These are phyloP conservation scores for Diaporthe vaccinii DNA, from an alignment of 2,329 filamentous ascomycete species.

Conservation along the genomic window DNA sequence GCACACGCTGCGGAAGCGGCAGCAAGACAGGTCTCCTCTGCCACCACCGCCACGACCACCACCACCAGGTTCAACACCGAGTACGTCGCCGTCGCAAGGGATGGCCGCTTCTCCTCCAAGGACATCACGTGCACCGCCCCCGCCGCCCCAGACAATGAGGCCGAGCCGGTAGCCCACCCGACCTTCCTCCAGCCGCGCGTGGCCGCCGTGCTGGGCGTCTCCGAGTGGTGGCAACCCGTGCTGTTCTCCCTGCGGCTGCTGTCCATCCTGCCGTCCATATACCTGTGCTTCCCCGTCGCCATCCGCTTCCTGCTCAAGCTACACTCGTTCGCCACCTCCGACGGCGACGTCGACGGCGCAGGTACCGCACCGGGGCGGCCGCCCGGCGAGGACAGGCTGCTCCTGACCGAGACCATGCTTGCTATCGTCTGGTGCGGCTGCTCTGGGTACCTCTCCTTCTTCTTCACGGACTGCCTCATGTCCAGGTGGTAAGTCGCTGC, in stretches of 20 bases:
- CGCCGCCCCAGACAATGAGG: not conserved
- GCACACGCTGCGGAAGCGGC: conserved; percentile 2
- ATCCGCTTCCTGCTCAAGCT: conserved; percentile 77
- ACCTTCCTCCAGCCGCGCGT: conserved; percentile 80
- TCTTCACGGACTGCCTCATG: conserved; percentile 89
- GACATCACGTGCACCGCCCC: not conserved
- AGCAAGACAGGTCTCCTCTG: conserved; percentile 17
- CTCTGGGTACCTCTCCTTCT: conserved; percentile 83
- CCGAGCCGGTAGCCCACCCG: conserved; percentile 45
- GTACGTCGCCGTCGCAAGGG: conserved; percentile 13
- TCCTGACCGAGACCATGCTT: conserved; percentile 77
- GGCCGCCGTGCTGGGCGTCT: conserved; percentile 82
- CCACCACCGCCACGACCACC: conserved; percentile 3
- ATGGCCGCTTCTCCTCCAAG: conserved; percentile 16
- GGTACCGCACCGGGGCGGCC: conserved; percentile 50
- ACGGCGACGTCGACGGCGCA: conserved; percentile 41
- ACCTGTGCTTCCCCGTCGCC: conserved; percentile 78
- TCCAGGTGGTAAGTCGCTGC: conserved; percentile 75
- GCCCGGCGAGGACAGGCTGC: conserved; percentile 61
- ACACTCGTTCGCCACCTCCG: conserved; percentile 57
- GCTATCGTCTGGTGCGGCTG: conserved; percentile 84
- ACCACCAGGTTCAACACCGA: conserved; percentile 30
- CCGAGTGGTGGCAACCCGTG: conserved; percentile 79
- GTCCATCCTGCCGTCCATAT: conserved; percentile 78
- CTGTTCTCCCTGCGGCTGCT: conserved; percentile 80